Evolutionary conservation across 1,284 basidiomycete species (phyloP), one percentile per base, ranked within the genome.

Genomic region (Sutorius eximius): DNA sequence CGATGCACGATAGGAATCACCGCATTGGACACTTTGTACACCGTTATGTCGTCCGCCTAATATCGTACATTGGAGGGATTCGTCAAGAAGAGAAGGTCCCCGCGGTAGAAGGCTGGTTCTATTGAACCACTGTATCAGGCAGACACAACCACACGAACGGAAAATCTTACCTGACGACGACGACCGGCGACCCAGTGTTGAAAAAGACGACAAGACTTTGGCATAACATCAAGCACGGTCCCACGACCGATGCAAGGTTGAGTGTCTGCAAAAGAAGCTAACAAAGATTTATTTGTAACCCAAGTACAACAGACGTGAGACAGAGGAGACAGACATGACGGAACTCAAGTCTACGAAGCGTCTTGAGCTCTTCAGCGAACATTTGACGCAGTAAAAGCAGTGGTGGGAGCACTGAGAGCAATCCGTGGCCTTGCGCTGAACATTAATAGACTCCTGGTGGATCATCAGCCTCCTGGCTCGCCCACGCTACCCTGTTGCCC

Each of bases 41-140:
- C 12, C 13, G 12, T 33, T 33, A 13, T 33, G 32, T 13, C 12
- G 6, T 5, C 12, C 13, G 32, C 13, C 32, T 13, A 13, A 33
- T 33, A 33, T 5, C 32, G 83, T 59, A 86, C 77, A 53, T 79
- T 76, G 1, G 82, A 65, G 0, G 91, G 91, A 72, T 97, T 95
- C 1, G 89, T 91, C 33, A 99, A 80, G 80, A 98, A 96, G 43
- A 98, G 82, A 36, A 98, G 83, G 74, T 99, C 96, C 18, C 96
- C 95, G 36, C 96, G 86, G 72, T 96, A 91, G 74, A 96, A 97
- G 0, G 93, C 95, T 0, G 96, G 95, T 73, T 98, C 95, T 95
- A 98, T 98, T 0, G 93, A 96, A 40, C 94, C 95, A 72, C 93
- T n/a, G n/a, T n/a, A n/a, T n/a, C n/a, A n/a, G n/a, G n/a, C n/a